Base-by-base conservation (phyloP, 2,329 filamentous ascomycete genomes). In the Diaporthe ilicicola region DNA sequence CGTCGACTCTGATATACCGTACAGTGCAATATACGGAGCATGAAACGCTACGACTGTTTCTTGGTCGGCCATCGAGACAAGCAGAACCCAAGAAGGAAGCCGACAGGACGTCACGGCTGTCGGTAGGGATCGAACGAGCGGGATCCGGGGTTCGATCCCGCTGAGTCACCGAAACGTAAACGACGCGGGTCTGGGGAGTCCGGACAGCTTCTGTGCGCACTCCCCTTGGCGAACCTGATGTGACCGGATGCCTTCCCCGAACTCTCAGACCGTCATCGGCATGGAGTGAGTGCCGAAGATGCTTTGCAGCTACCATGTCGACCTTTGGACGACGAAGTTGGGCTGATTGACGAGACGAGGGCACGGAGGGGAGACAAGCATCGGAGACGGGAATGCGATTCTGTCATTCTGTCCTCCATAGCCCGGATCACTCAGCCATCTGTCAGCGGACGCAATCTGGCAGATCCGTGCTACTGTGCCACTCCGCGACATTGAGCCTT, bases 111-210 rank as follows among this genome's bases (percentile, higher is more conserved):
- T 54, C 66, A 51, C 53, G 62, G 51, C 69, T 61, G 13, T 67
- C 53, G 61, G 56, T 59, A 61, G 62, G 62, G 56, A 53, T 68
- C 55, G 62, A 67, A 55, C 50, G 42, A 27, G 39, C 46, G 55
- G 55, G 56, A 64, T 19, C 24, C 24, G 53, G 48, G 54, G 17
- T 59, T 46, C 69, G 61, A 54, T 54, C 69, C 54, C 59, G 59
- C 70, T 69, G 70, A 42, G 65, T 69, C 70, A 69, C 70, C 55
- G 65, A 68, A 66, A 64, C 29, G 46, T 44, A 67, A 69, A 67
- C 65, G 54, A 61, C 70, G 55, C 48, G 65, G 54, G 56, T 56
- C 24, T 55, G 37, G 15, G 24, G n/a, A 19, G 37, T 48, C 62
- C 34, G 62, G 32, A 46, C 39, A 53, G 46, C 50, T 53, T 39